Base-by-base conservation (phyloP, 2,329 filamentous ascomycete genomes). In the Diaporthe eres region DNA sequence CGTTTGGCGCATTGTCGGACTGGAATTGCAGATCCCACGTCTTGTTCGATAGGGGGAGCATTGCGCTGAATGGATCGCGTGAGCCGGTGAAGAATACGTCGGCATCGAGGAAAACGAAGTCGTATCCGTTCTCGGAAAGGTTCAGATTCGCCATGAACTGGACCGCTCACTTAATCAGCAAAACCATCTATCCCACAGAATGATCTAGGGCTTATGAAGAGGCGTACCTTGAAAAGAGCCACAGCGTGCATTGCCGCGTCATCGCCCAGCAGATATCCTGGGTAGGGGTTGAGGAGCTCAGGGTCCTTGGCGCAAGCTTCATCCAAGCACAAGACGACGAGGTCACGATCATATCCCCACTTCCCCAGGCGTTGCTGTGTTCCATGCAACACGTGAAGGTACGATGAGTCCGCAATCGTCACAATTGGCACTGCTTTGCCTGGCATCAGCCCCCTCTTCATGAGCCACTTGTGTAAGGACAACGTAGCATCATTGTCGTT, bases 61-160 rank as follows among this genome's bases (percentile, higher is more conserved):
- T 60, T 0, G 4, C 55, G 19, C 55, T 39, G 31, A 60, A 39
- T 15, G 55, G 55, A 7, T 60, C 55, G 19, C 28, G 55, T n/a
- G 55, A 60, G 9, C 55, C 55, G 12, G 55, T 60, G 9, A 60
- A 60, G 55, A 60, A 60, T 19, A 60, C 55, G 31, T 60, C 55
- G 31, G 55, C 55, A 4, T 60, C 55, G 19, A 60, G 55, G 55
- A 60, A 60, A 39, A 60, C 31, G 22, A 60, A 60, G 55, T 60
- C 31, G 19, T 37, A 60, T n/a, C 55, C 55, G 10, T 60, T 60
- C 28, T 60, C 55, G 3, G 55, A 19, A 15, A 60, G 55, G 39
- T 60, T 60, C 7, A 60, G 55, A 19, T 60, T 60, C 19, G 55
- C 19, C 55, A 60, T 60, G 31, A 60, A 60, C 55, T 60, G 19